Base-by-base conservation (phyloP, 805 yeast species). In the Cyberlindnera bimundalis region DNA sequence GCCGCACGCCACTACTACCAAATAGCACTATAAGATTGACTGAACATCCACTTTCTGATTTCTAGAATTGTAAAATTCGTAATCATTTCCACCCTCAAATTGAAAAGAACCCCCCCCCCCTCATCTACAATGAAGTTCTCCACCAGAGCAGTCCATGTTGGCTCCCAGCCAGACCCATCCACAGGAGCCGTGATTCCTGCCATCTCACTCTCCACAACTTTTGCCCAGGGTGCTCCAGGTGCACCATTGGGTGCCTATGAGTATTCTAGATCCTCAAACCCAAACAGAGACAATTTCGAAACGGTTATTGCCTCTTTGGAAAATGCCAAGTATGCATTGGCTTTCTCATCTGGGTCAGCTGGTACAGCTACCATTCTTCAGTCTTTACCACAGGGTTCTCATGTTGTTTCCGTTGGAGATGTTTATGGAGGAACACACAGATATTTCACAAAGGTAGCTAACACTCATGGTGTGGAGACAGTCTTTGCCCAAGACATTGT, bases 371-470 rank as follows among this genome's bases (percentile, higher is more conserved):
- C 81, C 52, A 70, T 86, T 32, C 67, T 85, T 56, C 95, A 86
- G 64, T 73, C 84, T 24, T 68, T 87, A 55, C 80, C 84, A 32
- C 74, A 76, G 48, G 83, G 81, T 35, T 71, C 85, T 30, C 93
- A 87, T 58, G 83, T 84, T 30, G 70, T 86, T 36, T 79, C 88
- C 34, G 79, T 85, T 56, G 89, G 85, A 53, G 96, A 86, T 56
- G 95, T 86, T 34, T 86, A 86, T 64, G 96, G 96, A 47, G 96
- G 96, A 55, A 86, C 95, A 43, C 93, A 86, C 70, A 74, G 96
- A 65, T 86, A 87, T 66, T 86, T 86, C 73, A 81, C 95, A 60
- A 76, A 83, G 61, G 95, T 86, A 35, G 95, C 91, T 46, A 70
- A 71, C 58, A 75, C 86, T 34, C 93, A 85, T 60, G 91, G 91